Percentiles rank a stretch among this genome's conserved stretches.
Evolutionary conservation across 2,329 filamentous ascomycete species (phyloP).

Genomic region (Pseudopyricularia javanii): DNA sequence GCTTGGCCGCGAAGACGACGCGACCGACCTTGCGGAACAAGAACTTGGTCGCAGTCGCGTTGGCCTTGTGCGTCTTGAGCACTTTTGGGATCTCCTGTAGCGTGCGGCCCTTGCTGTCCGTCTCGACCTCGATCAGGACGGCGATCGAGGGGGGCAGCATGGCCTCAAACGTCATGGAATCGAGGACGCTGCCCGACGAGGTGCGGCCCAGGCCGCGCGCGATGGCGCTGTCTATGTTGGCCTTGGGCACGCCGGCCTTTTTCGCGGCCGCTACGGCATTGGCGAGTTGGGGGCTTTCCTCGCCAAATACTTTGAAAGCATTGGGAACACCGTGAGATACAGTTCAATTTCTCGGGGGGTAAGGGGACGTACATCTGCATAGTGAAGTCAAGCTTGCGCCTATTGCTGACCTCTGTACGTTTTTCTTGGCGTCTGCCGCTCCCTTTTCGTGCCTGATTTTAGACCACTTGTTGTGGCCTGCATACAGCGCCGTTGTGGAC

Average conservation of each 20-base stretch:
- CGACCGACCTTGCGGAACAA: constrained; percentile 75
- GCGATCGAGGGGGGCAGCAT: constrained; percentile 68
- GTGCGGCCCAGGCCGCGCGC: constrained; percentile 81
- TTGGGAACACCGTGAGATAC: neutral
- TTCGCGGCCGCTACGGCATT: constrained; percentile 62
- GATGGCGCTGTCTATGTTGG: constrained; percentile 66
- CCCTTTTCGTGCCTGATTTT: constrained; percentile 95
- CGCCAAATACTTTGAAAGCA: constrained; percentile 34
- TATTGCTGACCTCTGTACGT: constrained; percentile 53
- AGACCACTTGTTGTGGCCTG: constrained; percentile 88
- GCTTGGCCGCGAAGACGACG: constrained; percentile 47
- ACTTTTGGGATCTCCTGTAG: constrained; percentile 60
- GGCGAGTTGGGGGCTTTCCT: constrained; percentile 71
- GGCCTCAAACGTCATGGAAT: constrained; percentile 65
- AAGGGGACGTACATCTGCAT: constrained; percentile 44
- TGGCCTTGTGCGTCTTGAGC: constrained; percentile 61
- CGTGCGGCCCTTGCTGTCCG: constrained; percentile 65
- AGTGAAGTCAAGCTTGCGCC: constrained; percentile 52
- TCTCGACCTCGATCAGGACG: constrained; percentile 73
- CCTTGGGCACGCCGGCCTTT: constrained; percentile 74
- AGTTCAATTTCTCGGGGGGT: neutral
- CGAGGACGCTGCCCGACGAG: constrained; percentile 60
- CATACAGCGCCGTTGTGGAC: constrained; percentile 29
- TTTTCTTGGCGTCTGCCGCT: constrained; percentile 70
- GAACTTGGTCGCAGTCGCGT: constrained; percentile 63